Conservation (phyloP, 2,329 filamentous ascomycete species). For the Ambrosiella beaveri region DNA sequence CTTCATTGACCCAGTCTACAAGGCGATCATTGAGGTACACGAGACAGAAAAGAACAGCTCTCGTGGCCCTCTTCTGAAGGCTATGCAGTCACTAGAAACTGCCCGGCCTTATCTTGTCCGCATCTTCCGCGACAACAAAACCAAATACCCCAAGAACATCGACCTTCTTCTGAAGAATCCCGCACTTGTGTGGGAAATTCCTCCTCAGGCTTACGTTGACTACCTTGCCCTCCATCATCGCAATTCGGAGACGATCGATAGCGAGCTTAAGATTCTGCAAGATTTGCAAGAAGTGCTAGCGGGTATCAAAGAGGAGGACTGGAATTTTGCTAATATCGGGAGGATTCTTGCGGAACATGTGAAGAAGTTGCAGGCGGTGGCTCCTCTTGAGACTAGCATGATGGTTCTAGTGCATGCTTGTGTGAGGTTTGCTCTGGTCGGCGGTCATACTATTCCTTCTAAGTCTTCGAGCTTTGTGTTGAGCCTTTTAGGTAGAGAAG, state of each 20-base stretch:
- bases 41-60: neutral
- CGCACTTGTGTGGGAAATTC: slow-evolving; percentile 24
- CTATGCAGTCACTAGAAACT: neutral
- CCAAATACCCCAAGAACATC: slow-evolving; percentile 12
- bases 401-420: slow-evolving; percentile 5
- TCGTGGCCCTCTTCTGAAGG: neutral
- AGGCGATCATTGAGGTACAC: neutral
- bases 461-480: slow-evolving; percentile 17
- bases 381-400: neutral
- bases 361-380: neutral
- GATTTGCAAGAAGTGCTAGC: slow-evolving; percentile 15
- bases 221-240: neutral
- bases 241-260: neutral
- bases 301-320: slow-evolving; percentile 14
- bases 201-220: slow-evolving; percentile 17
- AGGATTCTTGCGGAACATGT: slow-evolving; percentile 13
- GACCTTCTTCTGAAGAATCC: slow-evolving; percentile 19
- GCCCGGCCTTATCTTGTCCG: slow-evolving; percentile 9
- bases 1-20: slow-evolving; percentile 13
- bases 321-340: slow-evolving; percentile 17
- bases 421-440: slow-evolving; percentile 12
- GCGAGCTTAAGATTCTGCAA: slow-evolving; percentile 8
- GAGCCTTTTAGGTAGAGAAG: slow-evolving; percentile 21
- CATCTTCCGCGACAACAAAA: slow-evolving; percentile 10
- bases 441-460: slow-evolving; percentile 8